These are phyloP conservation scores for Acanthamoeba lenticulata DNA, from an alignment of 208 protist genomes.

Conservation along the genomic window DNA sequence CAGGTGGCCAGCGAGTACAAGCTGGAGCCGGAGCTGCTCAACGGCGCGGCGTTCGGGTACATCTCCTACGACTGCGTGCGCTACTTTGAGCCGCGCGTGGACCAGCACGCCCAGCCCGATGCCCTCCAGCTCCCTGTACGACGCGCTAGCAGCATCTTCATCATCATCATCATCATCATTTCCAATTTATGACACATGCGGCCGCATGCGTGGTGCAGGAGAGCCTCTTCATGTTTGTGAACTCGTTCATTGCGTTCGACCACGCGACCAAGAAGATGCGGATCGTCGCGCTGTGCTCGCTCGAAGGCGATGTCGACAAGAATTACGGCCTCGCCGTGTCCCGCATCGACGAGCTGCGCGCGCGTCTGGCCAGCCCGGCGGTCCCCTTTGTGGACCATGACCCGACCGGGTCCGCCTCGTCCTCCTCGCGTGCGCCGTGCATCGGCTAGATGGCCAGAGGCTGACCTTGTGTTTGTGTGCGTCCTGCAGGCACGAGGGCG, in stretches of 20 bases:
- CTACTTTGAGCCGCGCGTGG: slow-evolving; percentile 47
- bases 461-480: not conserved
- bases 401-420: not conserved
- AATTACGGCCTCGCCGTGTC: slow-evolving; percentile 25
- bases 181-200: not conserved
- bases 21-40: slow-evolving; percentile 62
- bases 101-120: slow-evolving; percentile 2
- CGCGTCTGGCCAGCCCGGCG: not conserved
- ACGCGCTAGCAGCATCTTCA: not conserved
- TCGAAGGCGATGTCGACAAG: slow-evolving; percentile 19
- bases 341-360: slow-evolving; percentile 19
- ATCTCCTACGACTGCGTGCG: slow-evolving; percentile 81
- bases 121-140: not conserved
- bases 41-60: slow-evolving; percentile 72
- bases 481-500: not conserved
- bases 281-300: slow-evolving; percentile 67
- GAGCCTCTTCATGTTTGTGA: slow-evolving; percentile 77
- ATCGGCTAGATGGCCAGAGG: no score
- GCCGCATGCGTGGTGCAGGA: slow-evolving; percentile 51
- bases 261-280: slow-evolving; percentile 63
- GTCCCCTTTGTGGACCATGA: not conserved
- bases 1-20: not conserved
- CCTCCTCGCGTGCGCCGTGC: not conserved
- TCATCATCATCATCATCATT: not conserved
- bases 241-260: slow-evolving; percentile 77